phyloP scores from a whole-genome alignment of 768 basidiomycete species.

The Mycena galericulata region DNA sequence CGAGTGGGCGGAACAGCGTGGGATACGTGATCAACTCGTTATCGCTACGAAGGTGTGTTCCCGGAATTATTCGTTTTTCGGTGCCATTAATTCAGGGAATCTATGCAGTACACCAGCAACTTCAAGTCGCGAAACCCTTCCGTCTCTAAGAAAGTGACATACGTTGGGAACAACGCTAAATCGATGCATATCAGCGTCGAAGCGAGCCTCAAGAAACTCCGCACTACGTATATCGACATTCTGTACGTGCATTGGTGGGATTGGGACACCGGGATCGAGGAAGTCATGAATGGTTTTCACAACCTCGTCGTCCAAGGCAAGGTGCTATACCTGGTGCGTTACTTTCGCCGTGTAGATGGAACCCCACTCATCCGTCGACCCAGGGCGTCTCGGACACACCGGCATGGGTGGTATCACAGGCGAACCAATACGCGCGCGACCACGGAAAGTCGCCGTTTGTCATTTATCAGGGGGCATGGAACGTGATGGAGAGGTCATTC shows the following conservation, averaged over 20 bases:
- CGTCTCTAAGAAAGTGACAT: conserved; percentile 5
- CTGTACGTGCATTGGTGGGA: conserved; percentile 69
- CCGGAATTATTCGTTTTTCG: neutral
- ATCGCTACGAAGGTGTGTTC: conserved; percentile 61
- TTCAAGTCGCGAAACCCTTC: conserved; percentile 42
- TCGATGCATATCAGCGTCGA: conserved; percentile 62
- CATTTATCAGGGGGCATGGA: conserved; percentile 57
- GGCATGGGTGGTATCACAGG: conserved; percentile 35
- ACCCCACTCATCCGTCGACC: no score
- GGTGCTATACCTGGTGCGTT: conserved; percentile 53
- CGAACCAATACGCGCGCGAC: conserved; percentile 55
- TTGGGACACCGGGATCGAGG: conserved; percentile 50
- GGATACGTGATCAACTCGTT: conserved; percentile 61
- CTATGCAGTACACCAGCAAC: conserved; percentile 14
- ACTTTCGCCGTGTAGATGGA: neutral
- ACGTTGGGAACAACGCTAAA: conserved; percentile 43
- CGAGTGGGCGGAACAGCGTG: conserved; percentile 62
- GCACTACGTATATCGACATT: conserved; percentile 71
- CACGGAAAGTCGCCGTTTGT: conserved; percentile 58
- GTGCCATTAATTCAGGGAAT: neutral
- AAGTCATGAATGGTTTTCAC: conserved; percentile 61
- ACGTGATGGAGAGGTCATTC: conserved; percentile 50
- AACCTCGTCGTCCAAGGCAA: conserved; percentile 57
- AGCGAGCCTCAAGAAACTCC: conserved; percentile 56
- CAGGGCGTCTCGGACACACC: conserved; percentile 43